Evolutionary conservation across 2,329 filamentous ascomycete species (phyloP).

Genomic region (Phaeosphaeria sp.): DNA sequence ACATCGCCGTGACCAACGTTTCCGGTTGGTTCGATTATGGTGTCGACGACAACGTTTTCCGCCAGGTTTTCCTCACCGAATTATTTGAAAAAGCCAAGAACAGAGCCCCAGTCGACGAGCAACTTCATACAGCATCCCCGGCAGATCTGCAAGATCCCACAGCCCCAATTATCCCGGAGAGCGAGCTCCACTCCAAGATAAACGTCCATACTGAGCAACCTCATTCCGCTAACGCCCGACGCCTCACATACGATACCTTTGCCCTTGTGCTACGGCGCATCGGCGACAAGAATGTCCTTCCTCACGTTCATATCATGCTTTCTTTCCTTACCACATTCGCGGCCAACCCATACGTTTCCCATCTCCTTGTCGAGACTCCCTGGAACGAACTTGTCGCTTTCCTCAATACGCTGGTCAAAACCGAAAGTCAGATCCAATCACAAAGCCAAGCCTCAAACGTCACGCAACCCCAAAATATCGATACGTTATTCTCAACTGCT

Average conservation of each 20-base stretch:
- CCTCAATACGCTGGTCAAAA: conserved; percentile 59
- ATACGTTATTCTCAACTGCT: conserved; percentile 33
- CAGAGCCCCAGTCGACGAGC: conserved; percentile 19
- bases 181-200: conserved; percentile 24
- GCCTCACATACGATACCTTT: conserved; percentile 56
- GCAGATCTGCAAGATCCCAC: conserved; percentile 18
- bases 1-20: conserved; percentile 65
- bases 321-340: conserved; percentile 63
- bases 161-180: conserved; percentile 20
- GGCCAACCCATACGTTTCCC: conserved; percentile 38
- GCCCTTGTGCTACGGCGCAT: conserved; percentile 59
- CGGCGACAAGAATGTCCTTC: conserved; percentile 65
- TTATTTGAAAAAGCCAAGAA: conserved; percentile 10
- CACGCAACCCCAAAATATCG: conserved; percentile 32
- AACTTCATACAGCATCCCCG: conserved; percentile 22
- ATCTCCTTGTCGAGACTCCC: conserved; percentile 51
- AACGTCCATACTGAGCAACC: conserved; percentile 18
- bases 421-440: conserved; percentile 36
- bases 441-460: conserved; percentile 9
- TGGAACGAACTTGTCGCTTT: conserved; percentile 60
- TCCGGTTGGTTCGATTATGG: conserved; percentile 64
- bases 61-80: conserved; percentile 25
- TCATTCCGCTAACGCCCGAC: conserved; percentile 44
- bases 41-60: conserved; percentile 51
- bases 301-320: conserved; percentile 68